phyloP scores from a whole-genome alignment of 1,284 basidiomycete species.

The Tylopilus sp. region DNA sequence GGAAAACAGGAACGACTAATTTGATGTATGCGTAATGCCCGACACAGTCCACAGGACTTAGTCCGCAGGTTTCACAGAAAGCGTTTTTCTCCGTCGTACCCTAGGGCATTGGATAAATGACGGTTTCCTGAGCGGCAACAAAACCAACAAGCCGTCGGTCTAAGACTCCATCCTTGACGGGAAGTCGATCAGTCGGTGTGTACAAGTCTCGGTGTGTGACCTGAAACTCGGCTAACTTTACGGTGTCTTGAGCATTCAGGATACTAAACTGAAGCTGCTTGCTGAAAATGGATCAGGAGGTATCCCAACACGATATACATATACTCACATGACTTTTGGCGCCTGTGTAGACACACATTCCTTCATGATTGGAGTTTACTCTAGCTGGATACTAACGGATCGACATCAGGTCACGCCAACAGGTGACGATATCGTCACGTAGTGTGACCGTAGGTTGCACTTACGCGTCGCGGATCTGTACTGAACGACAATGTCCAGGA shows the following conservation, averaged over 20 bases:
- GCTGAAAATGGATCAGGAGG: slow-evolving; percentile 41
- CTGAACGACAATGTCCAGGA: slow-evolving; percentile 64
- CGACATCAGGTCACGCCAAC: slow-evolving; percentile 2
- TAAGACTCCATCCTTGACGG: slow-evolving; percentile 88
- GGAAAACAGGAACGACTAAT: slow-evolving; percentile 93
- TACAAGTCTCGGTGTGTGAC: slow-evolving; percentile 90
- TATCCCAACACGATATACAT: background rate
- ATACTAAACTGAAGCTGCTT: slow-evolving; percentile 94
- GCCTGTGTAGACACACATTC: slow-evolving; percentile 83
- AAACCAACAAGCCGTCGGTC: slow-evolving; percentile 80
- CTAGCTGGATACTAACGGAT: too few relatives aligned
- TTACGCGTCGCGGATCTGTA: slow-evolving; percentile 51
- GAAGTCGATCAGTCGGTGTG: slow-evolving; percentile 72
- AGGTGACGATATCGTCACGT: slow-evolving; percentile 20
- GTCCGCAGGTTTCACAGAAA: slow-evolving; percentile 93
- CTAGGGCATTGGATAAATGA: slow-evolving; percentile 42
- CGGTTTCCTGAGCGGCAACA: background rate
- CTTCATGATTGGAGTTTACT: too few relatives aligned
- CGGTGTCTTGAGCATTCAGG: slow-evolving; percentile 88
- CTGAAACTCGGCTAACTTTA: slow-evolving; percentile 92
- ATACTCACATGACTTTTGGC: slow-evolving; percentile 85
- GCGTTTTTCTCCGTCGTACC: slow-evolving; percentile 94
- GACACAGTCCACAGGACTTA: slow-evolving; percentile 91
- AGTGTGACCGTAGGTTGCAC: slow-evolving; percentile 32
- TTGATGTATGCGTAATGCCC: slow-evolving; percentile 99